A percentile compares a stretch with the other conserved stretches of the same genome.
Conservation (phyloP, 192 early-diverging fungal species). For the Coemansia sp. region DNA sequence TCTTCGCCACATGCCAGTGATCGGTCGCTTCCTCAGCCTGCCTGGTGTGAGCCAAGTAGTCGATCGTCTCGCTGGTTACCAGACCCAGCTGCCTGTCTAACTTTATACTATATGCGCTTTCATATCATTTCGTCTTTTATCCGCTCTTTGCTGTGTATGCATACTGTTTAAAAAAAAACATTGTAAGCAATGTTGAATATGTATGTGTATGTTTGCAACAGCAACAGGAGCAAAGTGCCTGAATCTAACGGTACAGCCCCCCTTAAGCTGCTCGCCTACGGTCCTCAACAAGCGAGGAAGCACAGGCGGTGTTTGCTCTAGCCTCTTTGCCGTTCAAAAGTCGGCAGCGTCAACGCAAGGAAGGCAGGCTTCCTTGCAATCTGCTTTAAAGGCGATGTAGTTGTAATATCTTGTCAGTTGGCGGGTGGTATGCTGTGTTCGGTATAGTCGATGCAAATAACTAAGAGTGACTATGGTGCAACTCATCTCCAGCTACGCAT, state of each 20-base stretch:
- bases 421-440: not conserved
- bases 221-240: constrained; percentile 32
- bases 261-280: constrained; percentile 30
- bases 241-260: constrained; percentile 30
- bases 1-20: constrained; percentile 84
- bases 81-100: constrained; percentile 50
- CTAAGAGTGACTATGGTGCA: constrained; percentile 10
- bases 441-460: not conserved
- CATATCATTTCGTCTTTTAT: not conserved
- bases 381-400: not conserved
- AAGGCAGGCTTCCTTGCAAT: not conserved
- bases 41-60: constrained; percentile 81
- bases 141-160: constrained; percentile 8
- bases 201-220: constrained; percentile 15
- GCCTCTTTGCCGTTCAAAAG: not conserved
- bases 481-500: not conserved
- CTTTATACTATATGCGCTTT: not conserved
- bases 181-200: not conserved
- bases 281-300: not conserved
- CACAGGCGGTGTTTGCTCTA: not conserved
- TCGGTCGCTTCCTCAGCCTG: constrained; percentile 84
- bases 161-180: not conserved
- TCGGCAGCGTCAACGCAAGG: not conserved
- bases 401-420: not conserved
- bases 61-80: constrained; percentile 47